Percentiles rank a stretch among this genome's conserved stretches.
phyloP scores from a whole-genome alignment of 2,329 filamentous ascomycete species.

The Paracoccidioides lutzii region DNA sequence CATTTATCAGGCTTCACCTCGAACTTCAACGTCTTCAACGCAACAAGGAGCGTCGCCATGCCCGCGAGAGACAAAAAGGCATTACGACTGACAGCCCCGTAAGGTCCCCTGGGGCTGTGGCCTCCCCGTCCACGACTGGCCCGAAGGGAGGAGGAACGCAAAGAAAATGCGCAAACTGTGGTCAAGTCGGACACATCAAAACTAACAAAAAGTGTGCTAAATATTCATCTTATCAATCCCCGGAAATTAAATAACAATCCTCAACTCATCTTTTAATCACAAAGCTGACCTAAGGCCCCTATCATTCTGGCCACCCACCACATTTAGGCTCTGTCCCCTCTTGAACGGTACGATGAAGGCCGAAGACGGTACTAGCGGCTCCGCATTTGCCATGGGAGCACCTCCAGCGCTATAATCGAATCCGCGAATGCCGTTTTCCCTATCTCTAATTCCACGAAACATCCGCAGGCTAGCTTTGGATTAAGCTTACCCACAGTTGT shows the following conservation, averaged over 20 bases:
- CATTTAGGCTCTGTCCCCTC: constrained; percentile 59
- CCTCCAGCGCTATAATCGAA: constrained; percentile 19
- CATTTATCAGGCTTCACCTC: constrained; percentile 45
- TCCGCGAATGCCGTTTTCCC: not conserved
- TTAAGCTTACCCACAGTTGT: no score
- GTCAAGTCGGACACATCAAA: constrained; percentile 93
- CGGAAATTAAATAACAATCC: no score
- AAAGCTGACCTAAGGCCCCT: constrained; percentile 2
- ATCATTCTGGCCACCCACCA: constrained; percentile 7
- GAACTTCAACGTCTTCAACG: constrained; percentile 76
- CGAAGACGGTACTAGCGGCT: constrained; percentile 34
- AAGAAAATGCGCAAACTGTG: constrained; percentile 95
- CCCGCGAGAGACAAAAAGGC: constrained; percentile 80
- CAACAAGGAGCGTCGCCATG: constrained; percentile 80
- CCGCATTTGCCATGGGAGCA: constrained; percentile 37
- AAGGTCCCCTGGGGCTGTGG: constrained; percentile 34
- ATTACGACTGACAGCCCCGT: constrained; percentile 28
- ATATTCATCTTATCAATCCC: constrained; percentile 4
- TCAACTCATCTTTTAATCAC: no score
- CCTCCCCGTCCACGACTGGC: constrained; percentile 30
- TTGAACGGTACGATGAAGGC: constrained; percentile 69
- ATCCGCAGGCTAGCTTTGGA: no score
- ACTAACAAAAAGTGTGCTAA: constrained; percentile 82
- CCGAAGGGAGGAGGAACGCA: constrained; percentile 53
- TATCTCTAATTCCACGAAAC: no score